These are phyloP conservation scores for Leccinum ponderosum DNA, from an alignment of 1,284 basidiomycete genomes.

Conservation along the genomic window DNA sequence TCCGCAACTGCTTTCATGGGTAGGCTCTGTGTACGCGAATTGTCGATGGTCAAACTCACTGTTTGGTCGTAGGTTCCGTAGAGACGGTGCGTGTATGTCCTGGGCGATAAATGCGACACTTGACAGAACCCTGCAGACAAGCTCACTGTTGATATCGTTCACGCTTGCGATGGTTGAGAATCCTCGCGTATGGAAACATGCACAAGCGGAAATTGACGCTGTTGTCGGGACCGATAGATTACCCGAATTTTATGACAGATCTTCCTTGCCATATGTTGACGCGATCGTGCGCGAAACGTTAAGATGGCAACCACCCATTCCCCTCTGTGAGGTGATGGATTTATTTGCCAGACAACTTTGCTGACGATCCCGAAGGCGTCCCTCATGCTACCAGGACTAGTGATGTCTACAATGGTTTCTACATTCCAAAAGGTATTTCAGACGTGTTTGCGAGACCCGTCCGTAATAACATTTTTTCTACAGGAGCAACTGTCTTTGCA, in stretches of 20 bases:
- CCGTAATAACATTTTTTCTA: background rate
- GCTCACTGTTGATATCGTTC: conserved; percentile 21
- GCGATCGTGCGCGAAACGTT: conserved; percentile 41
- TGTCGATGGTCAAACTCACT: background rate
- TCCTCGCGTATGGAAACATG: conserved; percentile 32
- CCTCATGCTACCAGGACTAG: conserved; percentile 16
- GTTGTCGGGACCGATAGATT: conserved; percentile 38
- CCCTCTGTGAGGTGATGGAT: conserved; percentile 20
- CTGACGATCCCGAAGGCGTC: conserved; percentile 9
- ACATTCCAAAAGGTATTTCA: conserved; percentile 30
- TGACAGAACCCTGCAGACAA: conserved; percentile 12
- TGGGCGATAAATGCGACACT: background rate
- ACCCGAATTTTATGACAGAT: conserved; percentile 41
- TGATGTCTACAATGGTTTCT: conserved; percentile 27
- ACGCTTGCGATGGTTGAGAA: conserved; percentile 39
- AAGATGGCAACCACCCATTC: conserved; percentile 28
- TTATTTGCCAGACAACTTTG: background rate
- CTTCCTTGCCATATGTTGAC: conserved; percentile 39
- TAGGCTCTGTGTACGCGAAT: background rate
- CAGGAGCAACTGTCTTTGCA: conserved; percentile 20
- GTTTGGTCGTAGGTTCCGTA: conserved; percentile 9
- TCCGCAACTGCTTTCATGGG: conserved; percentile 21
- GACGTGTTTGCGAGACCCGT: background rate
- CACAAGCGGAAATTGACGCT: conserved; percentile 42
- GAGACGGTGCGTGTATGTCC: conserved; percentile 22